Evolutionary conservation across 139 green algal genomes (phyloP).

Genomic region (Deuterostichococcus epilithicus): DNA sequence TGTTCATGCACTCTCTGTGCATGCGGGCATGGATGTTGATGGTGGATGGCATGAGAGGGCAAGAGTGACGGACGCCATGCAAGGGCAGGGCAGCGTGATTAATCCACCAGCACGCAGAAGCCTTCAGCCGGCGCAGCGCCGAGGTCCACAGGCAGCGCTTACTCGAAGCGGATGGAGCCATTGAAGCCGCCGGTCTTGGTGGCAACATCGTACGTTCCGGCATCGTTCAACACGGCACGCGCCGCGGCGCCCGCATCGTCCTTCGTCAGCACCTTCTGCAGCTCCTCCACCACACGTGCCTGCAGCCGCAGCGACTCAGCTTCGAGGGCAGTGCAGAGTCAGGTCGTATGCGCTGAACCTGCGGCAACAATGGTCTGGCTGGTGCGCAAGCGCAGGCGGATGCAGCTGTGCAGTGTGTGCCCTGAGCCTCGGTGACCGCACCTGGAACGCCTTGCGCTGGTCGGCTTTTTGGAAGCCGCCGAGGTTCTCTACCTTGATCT

Average conservation of each 20-base stretch:
- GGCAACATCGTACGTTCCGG: slow-evolving; percentile 60
- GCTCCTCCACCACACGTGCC: slow-evolving; percentile 12
- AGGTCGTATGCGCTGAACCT: no score
- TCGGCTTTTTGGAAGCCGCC: slow-evolving; percentile 22
- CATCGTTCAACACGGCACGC: slow-evolving; percentile 69
- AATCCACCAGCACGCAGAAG: no score
- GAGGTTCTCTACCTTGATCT: background rate
- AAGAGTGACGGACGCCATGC: no score
- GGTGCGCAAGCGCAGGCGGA: background rate
- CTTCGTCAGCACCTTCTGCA: slow-evolving; percentile 42
- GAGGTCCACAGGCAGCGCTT: background rate
- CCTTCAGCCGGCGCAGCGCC: no score
- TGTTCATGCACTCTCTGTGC: no score
- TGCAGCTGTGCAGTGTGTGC: background rate
- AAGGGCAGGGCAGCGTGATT: no score
- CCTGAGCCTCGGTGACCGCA: slow-evolving; percentile 2
- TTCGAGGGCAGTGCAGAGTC: background rate
- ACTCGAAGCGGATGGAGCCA: slow-evolving; percentile 65
- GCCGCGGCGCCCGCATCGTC: slow-evolving; percentile 48
- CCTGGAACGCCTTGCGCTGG: slow-evolving; percentile 28
- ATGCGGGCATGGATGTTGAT: no score
- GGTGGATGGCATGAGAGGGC: no score
- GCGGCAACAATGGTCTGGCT: no score
- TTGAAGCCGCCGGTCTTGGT: slow-evolving; percentile 71
- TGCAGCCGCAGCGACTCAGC: slow-evolving; percentile 15